Evolutionary conservation across 805 yeast species (phyloP).

Genomic region (Saturnispora mendoncae): DNA sequence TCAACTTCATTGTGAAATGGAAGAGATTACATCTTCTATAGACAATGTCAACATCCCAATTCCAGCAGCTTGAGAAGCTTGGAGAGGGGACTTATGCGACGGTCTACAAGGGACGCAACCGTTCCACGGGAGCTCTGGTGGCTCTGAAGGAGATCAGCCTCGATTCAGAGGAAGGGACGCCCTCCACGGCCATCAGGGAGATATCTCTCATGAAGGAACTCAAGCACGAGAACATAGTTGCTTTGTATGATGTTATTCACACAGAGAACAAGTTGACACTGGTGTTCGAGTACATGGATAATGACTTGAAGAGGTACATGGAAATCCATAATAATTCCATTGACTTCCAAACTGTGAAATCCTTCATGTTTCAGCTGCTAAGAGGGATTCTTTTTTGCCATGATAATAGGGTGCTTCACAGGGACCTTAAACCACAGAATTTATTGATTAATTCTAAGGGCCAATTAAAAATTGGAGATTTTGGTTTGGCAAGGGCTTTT

Average conservation of each 20-base stretch:
- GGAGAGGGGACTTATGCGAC: slow-evolving; percentile 98
- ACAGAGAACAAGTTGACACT: slow-evolving; percentile 91
- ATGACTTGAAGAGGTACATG: slow-evolving; percentile 91
- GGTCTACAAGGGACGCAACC: slow-evolving; percentile 90
- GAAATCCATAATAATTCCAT: slow-evolving; percentile 10
- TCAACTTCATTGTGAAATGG: neutral
- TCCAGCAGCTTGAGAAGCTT: slow-evolving; percentile 60
- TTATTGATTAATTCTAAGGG: slow-evolving; percentile 83
- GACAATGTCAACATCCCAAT: slow-evolving; percentile 30
- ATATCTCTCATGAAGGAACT: slow-evolving; percentile 92
- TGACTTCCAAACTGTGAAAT: slow-evolving; percentile 71
- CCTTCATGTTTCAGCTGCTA: slow-evolving; percentile 89
- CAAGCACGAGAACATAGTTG: slow-evolving; percentile 85
- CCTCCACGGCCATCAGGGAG: slow-evolving; percentile 95
- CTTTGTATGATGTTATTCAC: slow-evolving; percentile 90
- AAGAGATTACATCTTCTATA: neutral
- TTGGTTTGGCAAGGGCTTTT: slow-evolving; percentile 94
- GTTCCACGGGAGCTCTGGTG: slow-evolving; percentile 79
- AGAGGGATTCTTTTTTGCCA: slow-evolving; percentile 85
- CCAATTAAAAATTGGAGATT: slow-evolving; percentile 88
- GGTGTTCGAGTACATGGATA: slow-evolving; percentile 89
- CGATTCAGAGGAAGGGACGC: slow-evolving; percentile 97
- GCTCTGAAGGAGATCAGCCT: slow-evolving; percentile 91
- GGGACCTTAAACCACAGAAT: slow-evolving; percentile 93
- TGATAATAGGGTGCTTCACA: slow-evolving; percentile 73